Evolutionary conservation across 2,329 filamentous ascomycete genomes (phyloP).

Genomic region (Diatrype stigma): DNA sequence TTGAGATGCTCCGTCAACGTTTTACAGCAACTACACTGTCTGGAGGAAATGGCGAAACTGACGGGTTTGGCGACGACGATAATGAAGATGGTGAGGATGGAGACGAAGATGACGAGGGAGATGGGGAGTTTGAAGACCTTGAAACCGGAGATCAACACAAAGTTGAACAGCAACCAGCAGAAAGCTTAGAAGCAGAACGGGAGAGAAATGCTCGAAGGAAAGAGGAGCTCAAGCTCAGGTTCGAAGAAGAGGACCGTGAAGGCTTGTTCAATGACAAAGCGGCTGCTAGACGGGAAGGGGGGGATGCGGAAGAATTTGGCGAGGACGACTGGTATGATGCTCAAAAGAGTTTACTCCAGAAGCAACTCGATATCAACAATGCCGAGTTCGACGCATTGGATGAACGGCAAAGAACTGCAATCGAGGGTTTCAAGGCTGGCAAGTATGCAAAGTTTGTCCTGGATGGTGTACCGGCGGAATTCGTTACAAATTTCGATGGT

Average conservation of each 20-base stretch:
- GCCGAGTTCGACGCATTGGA: slow-evolving; percentile 87
- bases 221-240: slow-evolving; percentile 88
- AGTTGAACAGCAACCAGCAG: slow-evolving; percentile 36
- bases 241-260: slow-evolving; percentile 97
- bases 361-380: slow-evolving; percentile 95
- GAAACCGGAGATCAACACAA: slow-evolving; percentile 67
- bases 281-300: slow-evolving; percentile 65
- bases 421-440: slow-evolving; percentile 88
- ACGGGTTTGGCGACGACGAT: slow-evolving; percentile 40
- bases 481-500: slow-evolving; percentile 76
- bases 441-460: slow-evolving; percentile 91
- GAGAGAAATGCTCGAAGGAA: slow-evolving; percentile 87
- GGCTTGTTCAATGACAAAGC: slow-evolving; percentile 90
- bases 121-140: slow-evolving; percentile 81
- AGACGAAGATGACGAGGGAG: slow-evolving; percentile 61
- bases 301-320: slow-evolving; percentile 74
- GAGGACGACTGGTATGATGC: slow-evolving; percentile 99
- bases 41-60: slow-evolving; percentile 49
- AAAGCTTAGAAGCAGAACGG: slow-evolving; percentile 78
- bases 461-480: slow-evolving; percentile 85
- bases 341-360: slow-evolving; percentile 91
- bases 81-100: slow-evolving; percentile 50
- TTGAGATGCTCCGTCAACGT: slow-evolving; percentile 68
- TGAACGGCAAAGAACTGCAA: slow-evolving; percentile 72
- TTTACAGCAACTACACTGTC: slow-evolving; percentile 70